phyloP scores from a whole-genome alignment of 306 rosid species.

The Nissolia schottii region DNA sequence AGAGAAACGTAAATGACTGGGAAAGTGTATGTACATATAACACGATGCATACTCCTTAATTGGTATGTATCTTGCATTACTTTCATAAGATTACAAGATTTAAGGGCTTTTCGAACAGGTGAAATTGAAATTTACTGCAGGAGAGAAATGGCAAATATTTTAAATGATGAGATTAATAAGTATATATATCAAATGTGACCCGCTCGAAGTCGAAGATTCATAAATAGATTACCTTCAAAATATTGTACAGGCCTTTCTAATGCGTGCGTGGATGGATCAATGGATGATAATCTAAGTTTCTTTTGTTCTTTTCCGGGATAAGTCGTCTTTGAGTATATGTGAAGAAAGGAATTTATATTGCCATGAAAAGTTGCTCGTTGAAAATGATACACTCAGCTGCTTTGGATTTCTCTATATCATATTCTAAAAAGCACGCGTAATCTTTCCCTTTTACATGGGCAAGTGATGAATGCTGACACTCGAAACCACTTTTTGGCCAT shows the following conservation, averaged over 20 bases:
- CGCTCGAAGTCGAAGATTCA: not conserved
- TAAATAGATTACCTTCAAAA: not conserved
- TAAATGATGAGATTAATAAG: not conserved
- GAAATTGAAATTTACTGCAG: not conserved
- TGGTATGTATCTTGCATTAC: not conserved
- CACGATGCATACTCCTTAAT: too few species aligned
- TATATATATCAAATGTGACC: not conserved
- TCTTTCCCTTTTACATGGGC: conserved; percentile 2
- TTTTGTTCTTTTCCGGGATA: not conserved
- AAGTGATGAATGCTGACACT: not conserved
- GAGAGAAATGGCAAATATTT: not conserved
- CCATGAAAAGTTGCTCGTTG: not conserved
- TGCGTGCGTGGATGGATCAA: not conserved
- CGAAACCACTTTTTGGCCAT: not conserved
- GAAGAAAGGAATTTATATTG: conserved; percentile 37
- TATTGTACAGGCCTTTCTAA: not conserved
- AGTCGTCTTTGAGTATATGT: conserved; percentile 38
- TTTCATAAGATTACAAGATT: not conserved
- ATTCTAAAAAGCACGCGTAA: conserved; percentile 33
- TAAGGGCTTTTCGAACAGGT: not conserved
- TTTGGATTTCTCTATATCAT: conserved; percentile 9
- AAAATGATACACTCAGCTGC: not conserved
- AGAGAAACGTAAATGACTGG: not conserved
- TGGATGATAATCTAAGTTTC: not conserved
- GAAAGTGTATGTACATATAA: too few species aligned